Evolutionary conservation across 148 eudicot genomes (phyloP), one percentile per base, ranked within the genome.

Genomic region (Limonium bicolor): DNA sequence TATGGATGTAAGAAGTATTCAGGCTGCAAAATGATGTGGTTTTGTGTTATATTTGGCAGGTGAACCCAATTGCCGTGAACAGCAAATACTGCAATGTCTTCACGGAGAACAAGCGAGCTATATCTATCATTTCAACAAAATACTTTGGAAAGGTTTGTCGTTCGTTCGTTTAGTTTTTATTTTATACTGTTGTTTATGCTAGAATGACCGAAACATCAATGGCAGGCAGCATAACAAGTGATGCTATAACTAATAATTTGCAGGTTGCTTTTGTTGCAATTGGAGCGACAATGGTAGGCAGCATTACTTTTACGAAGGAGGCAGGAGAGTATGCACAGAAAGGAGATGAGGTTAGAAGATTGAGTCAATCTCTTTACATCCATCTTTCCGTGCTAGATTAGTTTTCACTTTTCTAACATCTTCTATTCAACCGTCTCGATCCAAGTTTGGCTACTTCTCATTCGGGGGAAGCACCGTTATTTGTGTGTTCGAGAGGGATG

Each of bases 271-370:
- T 80, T 77, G 77, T 88, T 66, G 94, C 97, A 9, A 80, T 88
- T 68, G 97, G 97, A 58, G 97, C 97, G 36, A 88, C 97, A 39
- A 88, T 88, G 97, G 97, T 88, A 49, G 97, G 97, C 56, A 88
- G 95, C 73, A 84, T 88, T 51, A 70, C 78, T 23, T 84, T 88
- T 63, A 55, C 79, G 14, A 77, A 64, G 62, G 49, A 84, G 53
- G 46, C 70, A 57, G 95, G 93, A 8, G 87, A 83, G 41, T 57
- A 51, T 62, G 92, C 80, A 36, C 68, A 33, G 29, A 84, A 84
- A 70, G 97, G 95, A 37, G 97, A 88, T 13, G 95, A 88, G 97
- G 97, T 88, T 49, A 18, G 31, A 55, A 37, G 41, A 32, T 17
- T 15, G 36, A 14, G 34, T 27, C 19, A n/a, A n/a, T n/a, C n/a